Evolutionary conservation across 495 filamentous ascomycete species (phyloP).

Genomic region (Corynascus novoguineensis): DNA sequence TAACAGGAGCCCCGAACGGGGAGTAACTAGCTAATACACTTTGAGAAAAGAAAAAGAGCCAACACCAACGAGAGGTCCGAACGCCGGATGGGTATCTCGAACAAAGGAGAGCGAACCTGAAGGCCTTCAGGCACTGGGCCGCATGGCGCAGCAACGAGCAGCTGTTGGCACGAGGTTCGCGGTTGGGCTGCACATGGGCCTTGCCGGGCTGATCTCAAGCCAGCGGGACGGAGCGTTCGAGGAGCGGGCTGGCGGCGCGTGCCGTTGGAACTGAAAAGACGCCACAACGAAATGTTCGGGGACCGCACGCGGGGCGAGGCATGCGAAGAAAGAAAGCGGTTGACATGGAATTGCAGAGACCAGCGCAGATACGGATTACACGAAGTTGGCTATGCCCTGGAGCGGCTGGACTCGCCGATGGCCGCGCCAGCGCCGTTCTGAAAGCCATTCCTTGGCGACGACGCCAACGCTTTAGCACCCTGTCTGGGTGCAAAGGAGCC

Average conservation of each 20-base stretch:
- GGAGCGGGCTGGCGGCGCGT: not conserved
- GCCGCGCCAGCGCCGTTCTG: conserved; percentile 23
- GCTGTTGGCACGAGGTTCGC: conserved; percentile 17
- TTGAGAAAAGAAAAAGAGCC: conserved; percentile 6
- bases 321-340: not conserved
- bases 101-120: conserved; percentile 21
- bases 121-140: conserved; percentile 20
- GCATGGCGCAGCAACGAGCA: conserved; percentile 23
- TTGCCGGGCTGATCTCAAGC: too few relatives aligned
- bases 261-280: not conserved
- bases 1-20: conserved; percentile 2
- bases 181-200: conserved; percentile 12
- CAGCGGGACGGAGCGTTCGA: not conserved
- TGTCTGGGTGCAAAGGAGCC: conserved; percentile 6
- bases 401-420: not conserved
- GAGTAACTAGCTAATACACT: conserved; percentile 1
- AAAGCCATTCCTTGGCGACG: conserved; percentile 19
- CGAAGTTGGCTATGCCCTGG: too few relatives aligned
- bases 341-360: too few relatives aligned
- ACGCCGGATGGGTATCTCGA: conserved; percentile 20
- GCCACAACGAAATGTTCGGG: not conserved
- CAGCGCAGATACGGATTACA: too few relatives aligned
- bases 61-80: conserved; percentile 4
- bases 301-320: not conserved
- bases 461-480: conserved; percentile 12